Evolutionary conservation across 139 green algal species (phyloP), one percentile per base, ranked within the genome.

Genomic region (Tetraselmis chui): DNA sequence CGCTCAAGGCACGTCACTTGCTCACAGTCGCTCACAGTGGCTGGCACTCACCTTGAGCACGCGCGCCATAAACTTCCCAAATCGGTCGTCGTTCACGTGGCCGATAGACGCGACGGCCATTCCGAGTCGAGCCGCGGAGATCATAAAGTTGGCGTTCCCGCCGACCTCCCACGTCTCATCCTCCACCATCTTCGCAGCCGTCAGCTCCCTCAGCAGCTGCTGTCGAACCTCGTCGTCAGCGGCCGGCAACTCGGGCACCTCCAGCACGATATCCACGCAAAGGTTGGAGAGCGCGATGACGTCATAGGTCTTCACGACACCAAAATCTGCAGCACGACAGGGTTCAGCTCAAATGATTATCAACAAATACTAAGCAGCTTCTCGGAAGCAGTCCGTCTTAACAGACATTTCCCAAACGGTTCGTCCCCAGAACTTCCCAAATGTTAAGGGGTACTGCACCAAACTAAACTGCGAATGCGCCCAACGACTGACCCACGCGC

Each of bases 91-190:
- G 0, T 93, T 94, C 5, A 97, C 79, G 85, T 97, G 92, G 0
- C 93, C 96, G 1, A 96, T 80, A 5, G 88, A 89, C 0, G 81
- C 89, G 0, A 90, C 89, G 11, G 32, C 27, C 81, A 98, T 79
- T 0, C 96, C 96, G 30, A 99, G 85, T 5, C 96, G 86, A 0
- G 93, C 84, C 2, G 93, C 94, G 2, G 95, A 94, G n/a, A 99
- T 96, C 31, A 96, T 88, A 74, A 96, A 96, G 87, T 99, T 99
- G 82, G 86, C 90, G 84, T 92, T 95, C 28, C 93, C 96, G 23
- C 95, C 96, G 1, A 94, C 89, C 85, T 98, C 91, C 89, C 88
- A 95, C 18, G 58, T 11, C n/a, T 78, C 18, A 23, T 78, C 80
- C 28, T 28, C 76, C 59, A 28, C 22, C 2, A 79, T 29, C 59